These are phyloP conservation scores for Zalerion maritima DNA, from an alignment of 495 filamentous ascomycete species.

Conservation along the genomic window DNA sequence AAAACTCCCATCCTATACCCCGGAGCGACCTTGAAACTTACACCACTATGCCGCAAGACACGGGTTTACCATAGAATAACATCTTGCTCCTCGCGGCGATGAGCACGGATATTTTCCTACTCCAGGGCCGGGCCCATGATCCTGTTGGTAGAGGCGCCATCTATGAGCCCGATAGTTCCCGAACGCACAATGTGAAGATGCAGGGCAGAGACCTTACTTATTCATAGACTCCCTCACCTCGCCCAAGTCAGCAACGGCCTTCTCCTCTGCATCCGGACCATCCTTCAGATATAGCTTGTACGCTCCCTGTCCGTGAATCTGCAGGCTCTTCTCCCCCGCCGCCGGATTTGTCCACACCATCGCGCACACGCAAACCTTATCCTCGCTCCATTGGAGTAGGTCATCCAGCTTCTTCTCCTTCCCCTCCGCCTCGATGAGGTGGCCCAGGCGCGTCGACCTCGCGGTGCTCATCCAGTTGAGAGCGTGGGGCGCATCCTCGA, in stretches of 20 bases:
- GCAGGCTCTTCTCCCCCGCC: slow-evolving; percentile 16
- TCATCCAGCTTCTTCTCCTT: slow-evolving; percentile 15
- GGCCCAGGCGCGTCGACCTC: slow-evolving; percentile 13
- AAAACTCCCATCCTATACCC: background rate
- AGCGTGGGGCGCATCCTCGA: slow-evolving; percentile 19
- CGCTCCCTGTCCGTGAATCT: slow-evolving; percentile 18
- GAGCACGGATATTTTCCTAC: slow-evolving; percentile 16
- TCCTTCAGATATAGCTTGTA: slow-evolving; percentile 16
- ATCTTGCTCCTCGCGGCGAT: slow-evolving; percentile 16
- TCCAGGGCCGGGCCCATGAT: slow-evolving; percentile 13
- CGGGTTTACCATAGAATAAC: slow-evolving; percentile 20
- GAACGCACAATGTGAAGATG: background rate
- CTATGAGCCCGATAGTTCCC: too few species aligned
- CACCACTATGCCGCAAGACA: slow-evolving; percentile 16
- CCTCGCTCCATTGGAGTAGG: slow-evolving; percentile 11
- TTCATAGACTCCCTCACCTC: slow-evolving; percentile 11
- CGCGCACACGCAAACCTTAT: slow-evolving; percentile 15
- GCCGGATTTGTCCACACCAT: slow-evolving; percentile 20
- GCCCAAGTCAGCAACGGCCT: slow-evolving; percentile 10
- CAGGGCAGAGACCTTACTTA: slow-evolving; percentile 4
- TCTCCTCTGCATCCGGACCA: slow-evolving; percentile 12
- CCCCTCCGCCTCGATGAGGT: slow-evolving; percentile 15
- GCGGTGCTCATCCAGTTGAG: slow-evolving; percentile 22
- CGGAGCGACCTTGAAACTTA: slow-evolving; percentile 2
- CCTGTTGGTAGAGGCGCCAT: too few species aligned